Conservation (phyloP, 176 grass and related monocot genomes). For the Aegilops longissima region DNA sequence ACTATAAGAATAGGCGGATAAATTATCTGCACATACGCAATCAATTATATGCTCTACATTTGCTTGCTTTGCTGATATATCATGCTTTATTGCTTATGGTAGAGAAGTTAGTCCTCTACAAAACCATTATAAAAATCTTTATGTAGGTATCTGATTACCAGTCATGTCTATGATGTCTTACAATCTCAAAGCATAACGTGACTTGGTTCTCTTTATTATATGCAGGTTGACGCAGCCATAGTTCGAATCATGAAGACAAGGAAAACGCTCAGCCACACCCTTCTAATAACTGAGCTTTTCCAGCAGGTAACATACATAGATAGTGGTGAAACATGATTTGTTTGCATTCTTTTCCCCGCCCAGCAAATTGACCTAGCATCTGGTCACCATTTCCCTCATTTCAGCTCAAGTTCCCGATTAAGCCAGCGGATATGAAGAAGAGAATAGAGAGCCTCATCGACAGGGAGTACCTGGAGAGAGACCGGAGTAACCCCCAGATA, state of each 20-base stretch:
- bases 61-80: background rate
- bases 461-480: conserved; percentile 92
- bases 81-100: background rate
- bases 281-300: conserved; percentile 98
- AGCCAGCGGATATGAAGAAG: conserved; percentile 97
- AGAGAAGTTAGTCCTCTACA: background rate
- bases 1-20: background rate
- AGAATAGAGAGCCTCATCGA: conserved; percentile 99
- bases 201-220: conserved; percentile 5
- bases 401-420: conserved; percentile 99
- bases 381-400: conserved; percentile 7
- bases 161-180: background rate
- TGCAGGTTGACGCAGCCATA: conserved; percentile 93
- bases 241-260: conserved; percentile 99
- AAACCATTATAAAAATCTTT: background rate
- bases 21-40: background rate
- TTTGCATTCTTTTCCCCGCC: background rate
- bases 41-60: background rate
- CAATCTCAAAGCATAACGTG: background rate
- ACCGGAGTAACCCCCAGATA: conserved; percentile 96
- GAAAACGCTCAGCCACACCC: conserved; percentile 95
- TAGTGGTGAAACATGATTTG: background rate
- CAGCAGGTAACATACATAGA: conserved; percentile 61
- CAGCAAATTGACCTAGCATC: background rate
- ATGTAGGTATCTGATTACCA: background rate